These are phyloP conservation scores for Sphaceloma murrayae DNA, from an alignment of 2,329 filamentous ascomycete genomes.

Conservation along the genomic window DNA sequence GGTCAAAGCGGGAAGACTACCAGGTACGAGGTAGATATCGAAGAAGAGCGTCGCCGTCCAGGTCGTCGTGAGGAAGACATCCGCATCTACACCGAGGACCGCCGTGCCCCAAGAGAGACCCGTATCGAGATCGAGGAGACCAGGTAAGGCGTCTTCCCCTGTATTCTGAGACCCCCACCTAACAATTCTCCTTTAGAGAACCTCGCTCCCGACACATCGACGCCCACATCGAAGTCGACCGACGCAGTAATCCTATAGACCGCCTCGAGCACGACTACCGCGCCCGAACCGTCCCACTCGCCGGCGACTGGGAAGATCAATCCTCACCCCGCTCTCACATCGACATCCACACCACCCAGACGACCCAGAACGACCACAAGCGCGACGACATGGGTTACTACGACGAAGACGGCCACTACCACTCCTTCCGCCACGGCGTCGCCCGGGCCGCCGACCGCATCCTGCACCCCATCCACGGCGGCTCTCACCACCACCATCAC, in stretches of 20 bases:
- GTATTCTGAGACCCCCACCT: background rate
- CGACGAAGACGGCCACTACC: slow-evolving; percentile 69
- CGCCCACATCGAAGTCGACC: slow-evolving; percentile 57
- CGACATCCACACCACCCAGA: slow-evolving; percentile 46
- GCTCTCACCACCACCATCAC: slow-evolving; percentile 42
- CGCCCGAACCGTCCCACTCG: slow-evolving; percentile 31
- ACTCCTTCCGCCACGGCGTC: slow-evolving; percentile 63
- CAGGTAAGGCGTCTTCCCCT: slow-evolving; percentile 33
- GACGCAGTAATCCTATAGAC: slow-evolving; percentile 35
- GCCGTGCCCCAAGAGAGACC: slow-evolving; percentile 27
- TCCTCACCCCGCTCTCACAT: slow-evolving; percentile 36
- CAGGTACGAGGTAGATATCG: slow-evolving; percentile 72
- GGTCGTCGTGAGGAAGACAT: slow-evolving; percentile 43
- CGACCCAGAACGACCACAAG: slow-evolving; percentile 42
- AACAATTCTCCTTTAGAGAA: slow-evolving; percentile 44
- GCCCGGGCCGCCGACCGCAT: slow-evolving; percentile 57
- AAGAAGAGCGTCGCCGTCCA: slow-evolving; percentile 68
- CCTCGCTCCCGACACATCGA: slow-evolving; percentile 50
- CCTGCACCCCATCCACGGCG: slow-evolving; percentile 52
- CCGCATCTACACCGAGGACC: slow-evolving; percentile 31
- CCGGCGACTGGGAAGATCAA: slow-evolving; percentile 32
- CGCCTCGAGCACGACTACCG: slow-evolving; percentile 41
- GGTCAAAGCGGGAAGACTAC: slow-evolving; percentile 41
- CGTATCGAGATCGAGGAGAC: slow-evolving; percentile 42
- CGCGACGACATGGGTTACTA: slow-evolving; percentile 75